Conservation (phyloP, 139 green algal species). For the Monoraphidium neglectum region DNA sequence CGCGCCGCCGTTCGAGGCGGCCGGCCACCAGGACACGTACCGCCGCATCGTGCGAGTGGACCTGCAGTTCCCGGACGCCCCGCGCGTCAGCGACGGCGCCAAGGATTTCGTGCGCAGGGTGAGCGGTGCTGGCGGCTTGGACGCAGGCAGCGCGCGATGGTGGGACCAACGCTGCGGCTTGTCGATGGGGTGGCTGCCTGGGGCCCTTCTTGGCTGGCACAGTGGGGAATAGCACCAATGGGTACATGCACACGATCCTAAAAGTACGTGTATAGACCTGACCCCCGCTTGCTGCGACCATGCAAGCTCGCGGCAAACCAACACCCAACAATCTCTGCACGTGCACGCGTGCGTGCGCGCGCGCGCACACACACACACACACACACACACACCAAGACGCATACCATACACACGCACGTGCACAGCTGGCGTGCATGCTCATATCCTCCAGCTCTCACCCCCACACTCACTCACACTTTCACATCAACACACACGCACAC, state of each 20-base stretch:
- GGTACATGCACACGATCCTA: neutral
- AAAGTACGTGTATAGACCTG: neutral
- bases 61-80: conserved; percentile 79
- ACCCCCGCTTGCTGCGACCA: no score
- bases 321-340: no score
- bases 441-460: neutral
- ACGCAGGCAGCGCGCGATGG: neutral
- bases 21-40: conserved; percentile 85
- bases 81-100: conserved; percentile 60
- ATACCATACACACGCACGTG: neutral
- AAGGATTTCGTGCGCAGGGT: conserved; percentile 88
- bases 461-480: neutral
- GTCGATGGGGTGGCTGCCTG: neutral
- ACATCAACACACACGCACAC: neutral
- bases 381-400: neutral
- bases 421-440: neutral
- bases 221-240: neutral
- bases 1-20: conserved; percentile 92
- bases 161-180: neutral
- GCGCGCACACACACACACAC: neutral
- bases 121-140: no score
- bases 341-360: no score
- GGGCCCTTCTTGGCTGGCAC: neutral
- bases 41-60: conserved; percentile 90
- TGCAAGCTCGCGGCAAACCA: no score